Conservation (phyloP, 306 rosid species). For the Acacia confusa region DNA sequence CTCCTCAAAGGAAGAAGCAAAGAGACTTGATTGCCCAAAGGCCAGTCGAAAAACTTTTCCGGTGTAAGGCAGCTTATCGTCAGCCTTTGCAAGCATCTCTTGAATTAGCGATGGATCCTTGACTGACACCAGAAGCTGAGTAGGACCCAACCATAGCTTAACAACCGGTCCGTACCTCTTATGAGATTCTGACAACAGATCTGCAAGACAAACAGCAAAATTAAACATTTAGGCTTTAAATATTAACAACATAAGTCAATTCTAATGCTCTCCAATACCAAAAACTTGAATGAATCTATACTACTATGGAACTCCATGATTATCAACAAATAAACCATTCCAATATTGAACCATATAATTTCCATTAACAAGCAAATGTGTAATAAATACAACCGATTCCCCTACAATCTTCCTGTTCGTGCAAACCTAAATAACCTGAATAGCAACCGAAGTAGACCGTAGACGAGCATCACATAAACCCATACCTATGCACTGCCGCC, state of each 20-base stretch:
- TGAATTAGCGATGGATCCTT: constrained; percentile 63
- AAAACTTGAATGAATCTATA: too few species aligned
- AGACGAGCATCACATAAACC: background rate
- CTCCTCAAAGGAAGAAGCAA: constrained; percentile 72
- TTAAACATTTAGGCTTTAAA: background rate
- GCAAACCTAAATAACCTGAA: background rate
- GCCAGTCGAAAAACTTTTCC: constrained; percentile 69
- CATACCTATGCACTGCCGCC: background rate
- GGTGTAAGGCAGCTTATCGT: constrained; percentile 66
- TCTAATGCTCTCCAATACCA: background rate
- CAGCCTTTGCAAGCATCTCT: constrained; percentile 73
- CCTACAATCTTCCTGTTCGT: background rate
- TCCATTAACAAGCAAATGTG: background rate
- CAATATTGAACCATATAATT: background rate
- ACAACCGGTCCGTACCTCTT: constrained; percentile 63
- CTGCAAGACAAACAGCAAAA: constrained; percentile 41
- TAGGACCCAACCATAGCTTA: constrained; percentile 88
- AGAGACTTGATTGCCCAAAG: constrained; percentile 73
- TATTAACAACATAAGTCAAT: background rate
- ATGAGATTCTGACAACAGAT: constrained; percentile 61
- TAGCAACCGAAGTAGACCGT: background rate
- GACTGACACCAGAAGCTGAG: constrained; percentile 75
- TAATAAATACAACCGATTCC: background rate
- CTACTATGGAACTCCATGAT: background rate
- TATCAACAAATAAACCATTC: background rate